Conservation (phyloP, 495 filamentous ascomycete species). For the Aspergillus panamensis region DNA sequence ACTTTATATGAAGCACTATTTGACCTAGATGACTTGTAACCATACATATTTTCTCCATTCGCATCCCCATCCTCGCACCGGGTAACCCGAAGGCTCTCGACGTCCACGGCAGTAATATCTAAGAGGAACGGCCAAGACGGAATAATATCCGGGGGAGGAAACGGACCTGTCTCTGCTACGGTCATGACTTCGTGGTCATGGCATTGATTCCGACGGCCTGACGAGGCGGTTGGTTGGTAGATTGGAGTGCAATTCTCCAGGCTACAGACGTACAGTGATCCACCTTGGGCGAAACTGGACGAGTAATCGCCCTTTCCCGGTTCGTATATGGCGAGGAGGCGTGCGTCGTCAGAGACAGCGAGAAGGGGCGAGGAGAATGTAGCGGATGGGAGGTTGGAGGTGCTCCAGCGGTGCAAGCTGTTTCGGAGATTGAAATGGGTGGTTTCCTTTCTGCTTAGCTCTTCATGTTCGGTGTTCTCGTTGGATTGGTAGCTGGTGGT, state of each 20-base stretch:
- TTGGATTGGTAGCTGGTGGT: no score
- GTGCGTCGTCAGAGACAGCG: slow-evolving; percentile 17
- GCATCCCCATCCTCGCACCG: not conserved
- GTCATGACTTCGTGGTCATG: not conserved
- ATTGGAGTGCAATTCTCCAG: slow-evolving; percentile 2
- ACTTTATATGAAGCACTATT: not conserved
- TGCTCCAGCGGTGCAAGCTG: slow-evolving; percentile 11
- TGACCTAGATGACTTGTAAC: not conserved
- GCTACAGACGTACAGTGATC: slow-evolving; percentile 19
- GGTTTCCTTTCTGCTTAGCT: no score
- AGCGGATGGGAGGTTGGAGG: slow-evolving; percentile 19
- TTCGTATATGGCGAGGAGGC: slow-evolving; percentile 20
- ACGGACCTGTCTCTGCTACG: not conserved
- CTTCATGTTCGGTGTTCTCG: no score
- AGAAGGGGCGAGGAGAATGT: slow-evolving; percentile 20
- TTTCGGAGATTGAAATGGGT: slow-evolving; percentile 8
- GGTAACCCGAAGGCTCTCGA: slow-evolving; percentile 6
- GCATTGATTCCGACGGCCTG: not conserved
- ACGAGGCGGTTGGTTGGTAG: not conserved
- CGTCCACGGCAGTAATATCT: slow-evolving; percentile 7
- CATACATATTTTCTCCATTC: not conserved
- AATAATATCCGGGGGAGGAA: slow-evolving; percentile 9
- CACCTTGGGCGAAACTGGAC: slow-evolving; percentile 12
- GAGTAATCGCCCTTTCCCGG: slow-evolving; percentile 14
- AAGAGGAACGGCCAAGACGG: slow-evolving; percentile 17